Percentiles rank a stretch among this genome's conserved stretches.
These are phyloP conservation scores for Colletotrichum noveboracense DNA, from an alignment of 2,329 filamentous ascomycete species.

Conservation along the genomic window DNA sequence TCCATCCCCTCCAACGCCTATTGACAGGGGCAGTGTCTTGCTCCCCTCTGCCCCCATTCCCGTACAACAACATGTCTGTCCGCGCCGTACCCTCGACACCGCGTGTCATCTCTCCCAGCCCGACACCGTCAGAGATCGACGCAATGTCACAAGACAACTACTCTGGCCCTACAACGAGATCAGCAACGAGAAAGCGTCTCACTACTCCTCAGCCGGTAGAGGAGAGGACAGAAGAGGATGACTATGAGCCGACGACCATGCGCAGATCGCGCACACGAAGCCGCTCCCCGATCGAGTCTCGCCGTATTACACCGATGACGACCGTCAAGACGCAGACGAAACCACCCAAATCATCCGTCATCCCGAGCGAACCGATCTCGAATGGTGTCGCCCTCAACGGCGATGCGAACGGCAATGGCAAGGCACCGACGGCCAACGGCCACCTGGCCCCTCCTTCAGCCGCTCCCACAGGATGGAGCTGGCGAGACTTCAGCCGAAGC, in stretches of 20 bases:
- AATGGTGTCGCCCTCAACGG: constrained; percentile 25
- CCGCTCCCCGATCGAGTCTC: constrained; percentile 66
- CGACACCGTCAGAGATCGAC: constrained; percentile 68
- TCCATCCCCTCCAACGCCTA: constrained; percentile 52
- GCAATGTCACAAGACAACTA: constrained; percentile 65
- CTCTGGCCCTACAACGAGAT: constrained; percentile 78
- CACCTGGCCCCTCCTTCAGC: constrained; percentile 71
- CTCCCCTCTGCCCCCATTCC: constrained; percentile 66
- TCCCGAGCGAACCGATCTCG: constrained; percentile 23
- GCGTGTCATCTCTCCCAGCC: constrained; percentile 88
- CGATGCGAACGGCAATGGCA: constrained; percentile 30
- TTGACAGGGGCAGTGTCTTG: constrained; percentile 61
- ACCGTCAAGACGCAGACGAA: constrained; percentile 46
- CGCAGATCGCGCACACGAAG: constrained; percentile 73
- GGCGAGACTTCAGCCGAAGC: constrained; percentile 88
- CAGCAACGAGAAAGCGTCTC: constrained; percentile 65
- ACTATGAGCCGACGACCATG: constrained; percentile 46
- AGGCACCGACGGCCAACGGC: constrained; percentile 56
- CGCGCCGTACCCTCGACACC: constrained; percentile 75
- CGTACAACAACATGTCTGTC: constrained; percentile 56
- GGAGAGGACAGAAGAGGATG: constrained; percentile 54
- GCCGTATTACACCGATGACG: constrained; percentile 59
- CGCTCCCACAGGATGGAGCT: constrained; percentile 70
- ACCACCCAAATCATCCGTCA: constrained; percentile 30
- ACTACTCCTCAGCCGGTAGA: constrained; percentile 63